These are phyloP conservation scores for Aspergillus candidus DNA, from an alignment of 2,329 filamentous ascomycete genomes.

Conservation along the genomic window DNA sequence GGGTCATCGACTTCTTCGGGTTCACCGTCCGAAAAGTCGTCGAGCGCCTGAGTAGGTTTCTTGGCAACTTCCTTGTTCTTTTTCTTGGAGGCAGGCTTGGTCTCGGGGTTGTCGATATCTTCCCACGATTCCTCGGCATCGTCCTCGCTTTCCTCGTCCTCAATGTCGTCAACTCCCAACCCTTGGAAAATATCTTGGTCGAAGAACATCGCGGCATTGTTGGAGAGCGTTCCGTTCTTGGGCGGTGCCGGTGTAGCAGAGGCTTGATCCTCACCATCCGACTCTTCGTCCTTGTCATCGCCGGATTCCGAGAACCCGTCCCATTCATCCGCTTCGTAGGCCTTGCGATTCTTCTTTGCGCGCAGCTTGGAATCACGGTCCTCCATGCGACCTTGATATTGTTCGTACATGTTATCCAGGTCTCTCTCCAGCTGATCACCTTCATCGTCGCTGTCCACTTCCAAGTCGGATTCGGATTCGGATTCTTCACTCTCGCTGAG, in stretches of 20 bases:
- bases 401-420: conserved; percentile 79
- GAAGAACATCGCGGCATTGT: conserved; percentile 82
- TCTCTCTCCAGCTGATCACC: conserved; percentile 77
- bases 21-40: conserved; percentile 34
- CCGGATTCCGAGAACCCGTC: conserved; percentile 72
- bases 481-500: conserved; percentile 57
- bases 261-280: conserved; percentile 51
- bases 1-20: conserved; percentile 31
- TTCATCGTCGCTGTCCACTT: conserved; percentile 65
- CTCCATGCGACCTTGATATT: conserved; percentile 74
- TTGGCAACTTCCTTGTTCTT: conserved; percentile 19
- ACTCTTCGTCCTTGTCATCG: conserved; percentile 50
- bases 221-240: conserved; percentile 59
- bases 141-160: conserved; percentile 51
- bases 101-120: conserved; percentile 28
- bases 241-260: conserved; percentile 28
- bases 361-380: conserved; percentile 79
- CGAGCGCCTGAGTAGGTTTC: conserved; percentile 19
- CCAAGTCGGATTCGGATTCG: conserved; percentile 49
- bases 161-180: conserved; percentile 59
- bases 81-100: conserved; percentile 18
- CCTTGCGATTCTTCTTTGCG: conserved; percentile 79
- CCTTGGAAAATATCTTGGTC: conserved; percentile 90
- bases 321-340: conserved; percentile 83
- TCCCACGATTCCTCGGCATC: conserved; percentile 52